Base-by-base conservation (phyloP, 495 filamentous ascomycete genomes). In the Halenospora varia region DNA sequence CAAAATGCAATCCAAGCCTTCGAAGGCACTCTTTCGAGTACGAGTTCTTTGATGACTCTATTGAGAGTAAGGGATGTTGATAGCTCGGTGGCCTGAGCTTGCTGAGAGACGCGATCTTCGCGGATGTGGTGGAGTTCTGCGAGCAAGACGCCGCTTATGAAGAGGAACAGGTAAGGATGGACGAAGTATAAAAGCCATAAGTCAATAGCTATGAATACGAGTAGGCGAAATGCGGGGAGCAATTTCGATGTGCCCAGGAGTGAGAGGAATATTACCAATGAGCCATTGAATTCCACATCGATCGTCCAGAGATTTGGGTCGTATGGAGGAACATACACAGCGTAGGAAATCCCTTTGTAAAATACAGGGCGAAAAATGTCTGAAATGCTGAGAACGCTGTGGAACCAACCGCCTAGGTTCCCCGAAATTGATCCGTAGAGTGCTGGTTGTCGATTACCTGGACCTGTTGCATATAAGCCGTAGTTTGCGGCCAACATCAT, bases 231-330 rank as follows among this genome's bases (percentile, higher is more conserved):
- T 2, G 64, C 48, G n/a, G 75, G 56, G 20, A 63, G 67, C 3
- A 82, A 62, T 26, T 80, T 74, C 13, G 79, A 75, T 13, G 81
- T 72, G 6, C 74, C 84, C 1, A 87, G 56, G 25, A 82, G 71
- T 1, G 74, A 73, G 41, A 87, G 60, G 67, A 88, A 88, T 3
- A 88, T 71, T 48, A 85, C 72, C 63, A 88, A 79, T 10, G 81
- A 85, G 55, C 76, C 77, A 47, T 79, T 73, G 57, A 86, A 86
- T 64, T 88, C 85, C n/a, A 87, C 77, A 0, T 84, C 83, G 15
- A 88, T 85, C 18, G 85, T 88, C 85, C 85, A 88, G 0, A 87
- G 70, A 61, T 87, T 84, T 2, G 82, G 77, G 53, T 88, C 85
- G 61, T 87, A 85, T 29, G 53, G 66, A 6, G 49, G 49, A 26